phyloP scores from a whole-genome alignment of 805 yeast genomes.

The Candida ovalis region DNA sequence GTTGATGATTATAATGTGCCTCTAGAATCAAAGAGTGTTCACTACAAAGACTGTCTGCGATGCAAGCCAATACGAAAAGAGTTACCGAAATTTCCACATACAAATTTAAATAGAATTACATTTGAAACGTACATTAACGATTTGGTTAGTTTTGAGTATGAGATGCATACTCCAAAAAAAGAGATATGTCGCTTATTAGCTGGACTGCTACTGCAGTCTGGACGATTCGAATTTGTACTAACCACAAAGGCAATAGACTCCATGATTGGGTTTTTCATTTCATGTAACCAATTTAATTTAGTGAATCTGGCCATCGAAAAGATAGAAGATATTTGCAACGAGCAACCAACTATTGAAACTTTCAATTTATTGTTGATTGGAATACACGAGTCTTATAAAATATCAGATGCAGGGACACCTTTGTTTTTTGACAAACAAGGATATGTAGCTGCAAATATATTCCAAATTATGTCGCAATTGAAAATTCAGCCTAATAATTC shows the following conservation, averaged over 20 bases:
- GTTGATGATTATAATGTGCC: neutral
- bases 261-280: slow-evolving; percentile 8
- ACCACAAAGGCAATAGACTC: slow-evolving; percentile 7
- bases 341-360: slow-evolving; percentile 4
- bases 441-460: neutral
- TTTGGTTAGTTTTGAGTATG: slow-evolving; percentile 1
- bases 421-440: neutral
- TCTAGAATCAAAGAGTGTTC: neutral
- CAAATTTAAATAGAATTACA: neutral
- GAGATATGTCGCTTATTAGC: neutral
- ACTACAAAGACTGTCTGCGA: neutral
- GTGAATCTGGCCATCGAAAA: neutral
- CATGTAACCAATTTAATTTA: slow-evolving; percentile 1
- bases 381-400: neutral
- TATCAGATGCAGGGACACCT: neutral
- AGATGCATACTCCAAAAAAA: neutral
- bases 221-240: slow-evolving; percentile 1
- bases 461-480: slow-evolving; percentile 4
- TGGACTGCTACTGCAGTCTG: slow-evolving; percentile 1
- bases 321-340: slow-evolving; percentile 1
- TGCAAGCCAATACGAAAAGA: neutral
- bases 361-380: slow-evolving; percentile 6
- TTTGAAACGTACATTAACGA: slow-evolving; percentile 1
- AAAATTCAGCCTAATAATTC: slow-evolving; percentile 4
- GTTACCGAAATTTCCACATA: neutral